These are phyloP conservation scores for Vaccinium macrocarpon DNA, from an alignment of 148 eudicot species.

Conservation along the genomic window DNA sequence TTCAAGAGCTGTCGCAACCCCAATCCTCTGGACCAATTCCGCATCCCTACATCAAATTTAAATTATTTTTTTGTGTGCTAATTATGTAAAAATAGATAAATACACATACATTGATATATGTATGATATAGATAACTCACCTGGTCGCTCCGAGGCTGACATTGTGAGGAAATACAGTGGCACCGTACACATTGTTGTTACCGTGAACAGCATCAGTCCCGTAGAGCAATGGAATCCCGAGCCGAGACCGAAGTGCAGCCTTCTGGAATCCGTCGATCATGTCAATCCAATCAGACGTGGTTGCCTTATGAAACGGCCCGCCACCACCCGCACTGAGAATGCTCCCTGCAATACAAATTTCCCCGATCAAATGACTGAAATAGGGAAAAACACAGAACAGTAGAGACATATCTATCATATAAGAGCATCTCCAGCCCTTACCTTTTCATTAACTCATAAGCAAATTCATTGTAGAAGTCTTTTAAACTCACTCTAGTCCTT, in stretches of 20 bases:
- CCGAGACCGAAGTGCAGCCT: constrained; percentile 60
- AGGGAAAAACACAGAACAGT: not conserved
- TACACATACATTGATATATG: too few species aligned
- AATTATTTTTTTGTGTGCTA: too few species aligned
- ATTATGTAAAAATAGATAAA: not conserved
- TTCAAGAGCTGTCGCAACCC: constrained; percentile 81
- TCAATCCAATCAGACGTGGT: constrained; percentile 77
- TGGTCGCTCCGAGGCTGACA: constrained; percentile 90
- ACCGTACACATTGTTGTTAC: constrained; percentile 81
- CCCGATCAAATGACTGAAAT: not conserved
- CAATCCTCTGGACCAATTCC: constrained; percentile 69
- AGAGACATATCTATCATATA: not conserved
- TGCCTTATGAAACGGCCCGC: constrained; percentile 62
- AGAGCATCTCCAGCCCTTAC: too few species aligned
- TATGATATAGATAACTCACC: constrained; percentile 35
- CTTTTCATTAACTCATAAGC: too few species aligned
- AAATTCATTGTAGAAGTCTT: too few species aligned
- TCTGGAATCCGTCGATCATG: constrained; percentile 76
- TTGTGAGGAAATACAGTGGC: constrained; percentile 93
- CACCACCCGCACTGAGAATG: constrained; percentile 68
- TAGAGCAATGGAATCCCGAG: constrained; percentile 84
- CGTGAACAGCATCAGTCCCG: constrained; percentile 89
- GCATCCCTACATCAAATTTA: constrained; percentile 48
- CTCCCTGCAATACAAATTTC: constrained; percentile 53
- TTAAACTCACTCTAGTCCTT: too few species aligned